These are phyloP conservation scores for Bullera alba DNA, from an alignment of 768 basidiomycete species.

Conservation along the genomic window DNA sequence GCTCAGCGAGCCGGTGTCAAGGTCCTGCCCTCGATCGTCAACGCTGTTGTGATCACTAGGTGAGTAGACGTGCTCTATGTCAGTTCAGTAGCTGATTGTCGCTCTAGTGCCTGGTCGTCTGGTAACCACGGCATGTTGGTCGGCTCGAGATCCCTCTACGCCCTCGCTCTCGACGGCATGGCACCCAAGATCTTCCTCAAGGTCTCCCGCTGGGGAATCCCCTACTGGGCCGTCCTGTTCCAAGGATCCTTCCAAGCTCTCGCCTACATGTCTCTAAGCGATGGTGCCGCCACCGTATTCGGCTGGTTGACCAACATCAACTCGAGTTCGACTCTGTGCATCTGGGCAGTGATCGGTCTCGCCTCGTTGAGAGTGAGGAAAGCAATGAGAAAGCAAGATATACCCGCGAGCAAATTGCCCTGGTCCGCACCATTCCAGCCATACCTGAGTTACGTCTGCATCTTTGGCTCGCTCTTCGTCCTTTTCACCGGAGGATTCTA, in stretches of 20 bases:
- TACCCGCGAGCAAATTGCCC: background rate
- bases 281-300: slow-evolving; percentile 49
- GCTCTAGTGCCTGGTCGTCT: slow-evolving; percentile 11
- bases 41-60: slow-evolving; percentile 33
- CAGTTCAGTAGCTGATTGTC: slow-evolving; percentile 7
- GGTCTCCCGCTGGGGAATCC: background rate
- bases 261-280: background rate
- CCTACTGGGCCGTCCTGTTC: background rate
- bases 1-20: slow-evolving; percentile 41
- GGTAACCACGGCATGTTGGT: slow-evolving; percentile 9
- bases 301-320: slow-evolving; percentile 66
- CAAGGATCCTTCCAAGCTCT: background rate
- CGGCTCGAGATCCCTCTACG: slow-evolving; percentile 5
- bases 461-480: background rate
- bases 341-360: slow-evolving; percentile 54
- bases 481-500: background rate
- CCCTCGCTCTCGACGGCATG: slow-evolving; percentile 7
- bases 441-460: background rate
- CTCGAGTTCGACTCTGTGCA: slow-evolving; percentile 56
- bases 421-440: background rate
- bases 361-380: background rate
- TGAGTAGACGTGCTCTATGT: too few relatives aligned
- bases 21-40: slow-evolving; percentile 40
- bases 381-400: background rate
- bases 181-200: slow-evolving; percentile 11